Evolutionary conservation across 2,329 filamentous ascomycete genomes (phyloP).

Genomic region (Colletotrichum sp.): DNA sequence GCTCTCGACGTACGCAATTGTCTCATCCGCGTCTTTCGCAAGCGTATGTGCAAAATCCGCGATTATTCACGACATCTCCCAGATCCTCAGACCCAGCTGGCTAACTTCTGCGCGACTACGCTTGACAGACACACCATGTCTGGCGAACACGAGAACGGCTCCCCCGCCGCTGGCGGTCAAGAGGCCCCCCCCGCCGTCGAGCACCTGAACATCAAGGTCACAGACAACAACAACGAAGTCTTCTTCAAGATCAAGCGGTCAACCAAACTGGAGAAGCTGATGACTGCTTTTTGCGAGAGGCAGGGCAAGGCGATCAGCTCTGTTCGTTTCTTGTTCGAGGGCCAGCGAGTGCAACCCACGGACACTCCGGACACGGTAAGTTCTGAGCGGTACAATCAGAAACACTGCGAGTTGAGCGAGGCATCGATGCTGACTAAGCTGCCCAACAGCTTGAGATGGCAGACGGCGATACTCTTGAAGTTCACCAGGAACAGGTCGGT

Average conservation of each 20-base stretch:
- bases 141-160: conserved; percentile 56
- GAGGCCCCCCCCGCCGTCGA: conserved; percentile 62
- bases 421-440: conserved; percentile 24
- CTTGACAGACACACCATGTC: conserved; percentile 46
- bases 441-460: conserved; percentile 84
- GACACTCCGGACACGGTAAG: conserved; percentile 93
- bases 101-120: neutral
- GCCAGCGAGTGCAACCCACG: conserved; percentile 84
- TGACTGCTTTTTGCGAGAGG: conserved; percentile 96
- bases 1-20: neutral
- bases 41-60: neutral
- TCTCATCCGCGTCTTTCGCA: neutral
- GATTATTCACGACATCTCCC: neutral
- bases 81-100: neutral
- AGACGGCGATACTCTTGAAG: conserved; percentile 94
- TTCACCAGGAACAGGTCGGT: conserved; percentile 97
- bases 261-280: conserved; percentile 95
- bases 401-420: neutral
- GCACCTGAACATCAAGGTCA: conserved; percentile 99
- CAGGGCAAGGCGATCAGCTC: conserved; percentile 86
- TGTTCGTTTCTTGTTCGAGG: conserved; percentile 95
- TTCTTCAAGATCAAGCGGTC: conserved; percentile 99
- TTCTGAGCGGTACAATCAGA: conserved; percentile 26
- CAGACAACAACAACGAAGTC: conserved; percentile 98
- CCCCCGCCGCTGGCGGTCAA: conserved; percentile 39